A percentile compares a stretch with the other conserved stretches of the same genome.
Evolutionary conservation across 2,329 filamentous ascomycete genomes (phyloP).

Genomic region (Aureobasidium pullulans): DNA sequence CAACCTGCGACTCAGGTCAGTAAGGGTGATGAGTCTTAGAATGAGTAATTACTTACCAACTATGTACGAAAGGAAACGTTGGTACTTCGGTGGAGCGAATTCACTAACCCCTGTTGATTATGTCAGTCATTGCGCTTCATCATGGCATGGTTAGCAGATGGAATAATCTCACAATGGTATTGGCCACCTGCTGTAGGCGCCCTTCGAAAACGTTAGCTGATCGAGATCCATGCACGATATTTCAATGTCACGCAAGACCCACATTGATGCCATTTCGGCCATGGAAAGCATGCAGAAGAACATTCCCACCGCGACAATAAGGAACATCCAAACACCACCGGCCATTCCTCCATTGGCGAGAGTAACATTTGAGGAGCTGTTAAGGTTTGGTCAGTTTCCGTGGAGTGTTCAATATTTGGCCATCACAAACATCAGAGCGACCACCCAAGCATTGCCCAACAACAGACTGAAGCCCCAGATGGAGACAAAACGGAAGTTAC

Average conservation of each 20-base stretch:
- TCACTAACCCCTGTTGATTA: constrained; percentile 3
- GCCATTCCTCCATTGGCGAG: constrained; percentile 27
- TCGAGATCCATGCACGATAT: background rate
- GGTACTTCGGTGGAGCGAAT: constrained; percentile 10
- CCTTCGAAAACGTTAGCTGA: background rate
- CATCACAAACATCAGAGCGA: constrained; percentile 2
- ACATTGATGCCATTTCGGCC: constrained; percentile 29
- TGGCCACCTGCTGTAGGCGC: constrained; percentile 20
- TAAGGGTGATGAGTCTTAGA: background rate
- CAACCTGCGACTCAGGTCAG: background rate
- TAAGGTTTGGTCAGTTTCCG: constrained; percentile 38
- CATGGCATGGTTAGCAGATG: background rate
- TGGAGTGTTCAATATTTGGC: constrained; percentile 18
- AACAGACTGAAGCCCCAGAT: constrained; percentile 13
- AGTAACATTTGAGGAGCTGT: constrained; percentile 43
- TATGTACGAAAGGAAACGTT: constrained; percentile 11
- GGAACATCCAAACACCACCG: constrained; percentile 22
- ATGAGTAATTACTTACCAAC: background rate
- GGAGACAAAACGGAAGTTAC: constrained; percentile 14
- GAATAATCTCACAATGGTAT: constrained; percentile 8
- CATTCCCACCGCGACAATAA: constrained; percentile 23
- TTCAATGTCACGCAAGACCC: background rate
- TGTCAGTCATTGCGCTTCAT: background rate
- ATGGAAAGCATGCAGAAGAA: constrained; percentile 21
- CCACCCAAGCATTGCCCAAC: constrained; percentile 12